Evolutionary conservation across 768 basidiomycete genomes (phyloP).

Genomic region (Tephrocybe rancida): DNA sequence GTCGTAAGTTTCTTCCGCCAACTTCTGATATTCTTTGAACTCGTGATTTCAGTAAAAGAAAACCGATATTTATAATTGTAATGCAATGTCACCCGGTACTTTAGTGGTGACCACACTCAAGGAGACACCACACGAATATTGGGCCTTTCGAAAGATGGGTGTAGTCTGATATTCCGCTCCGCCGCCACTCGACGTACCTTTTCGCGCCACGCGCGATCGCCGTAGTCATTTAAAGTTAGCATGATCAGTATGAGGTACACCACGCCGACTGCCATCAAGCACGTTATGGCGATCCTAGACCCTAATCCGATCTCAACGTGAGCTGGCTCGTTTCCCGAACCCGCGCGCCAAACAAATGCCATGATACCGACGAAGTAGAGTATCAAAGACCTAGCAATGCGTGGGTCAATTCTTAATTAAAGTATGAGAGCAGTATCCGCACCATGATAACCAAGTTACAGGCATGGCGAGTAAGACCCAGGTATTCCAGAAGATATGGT

Average conservation of each 20-base stretch:
- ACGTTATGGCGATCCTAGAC: slow-evolving; percentile 57
- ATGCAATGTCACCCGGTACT: too few relatives aligned
- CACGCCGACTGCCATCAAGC: slow-evolving; percentile 55
- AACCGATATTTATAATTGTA: too few relatives aligned
- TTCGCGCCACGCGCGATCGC: slow-evolving; percentile 18
- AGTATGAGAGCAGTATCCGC: not conserved
- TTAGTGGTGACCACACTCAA: too few relatives aligned
- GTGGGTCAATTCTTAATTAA: too few relatives aligned
- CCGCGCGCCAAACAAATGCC: slow-evolving; percentile 59
- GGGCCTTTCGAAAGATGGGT: not conserved
- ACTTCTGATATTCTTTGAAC: too few relatives aligned
- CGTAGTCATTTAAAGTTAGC: slow-evolving; percentile 59
- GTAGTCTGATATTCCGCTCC: not conserved
- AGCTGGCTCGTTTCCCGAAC: not conserved
- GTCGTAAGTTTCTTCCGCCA: too few relatives aligned
- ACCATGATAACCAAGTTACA: slow-evolving; percentile 72
- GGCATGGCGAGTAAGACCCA: slow-evolving; percentile 68
- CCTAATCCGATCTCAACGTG: slow-evolving; percentile 56
- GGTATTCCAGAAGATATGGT: slow-evolving; percentile 48
- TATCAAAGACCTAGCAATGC: slow-evolving; percentile 55
- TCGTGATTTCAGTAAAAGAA: too few relatives aligned
- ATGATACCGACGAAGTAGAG: slow-evolving; percentile 63
- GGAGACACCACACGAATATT: too few relatives aligned
- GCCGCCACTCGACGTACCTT: not conserved
- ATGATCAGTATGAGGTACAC: slow-evolving; percentile 62